Percentiles rank a stretch among this genome's conserved stretches.
These are phyloP conservation scores for Sphaerobolus stellatus DNA, from an alignment of 1,284 basidiomycete genomes.

Conservation along the genomic window DNA sequence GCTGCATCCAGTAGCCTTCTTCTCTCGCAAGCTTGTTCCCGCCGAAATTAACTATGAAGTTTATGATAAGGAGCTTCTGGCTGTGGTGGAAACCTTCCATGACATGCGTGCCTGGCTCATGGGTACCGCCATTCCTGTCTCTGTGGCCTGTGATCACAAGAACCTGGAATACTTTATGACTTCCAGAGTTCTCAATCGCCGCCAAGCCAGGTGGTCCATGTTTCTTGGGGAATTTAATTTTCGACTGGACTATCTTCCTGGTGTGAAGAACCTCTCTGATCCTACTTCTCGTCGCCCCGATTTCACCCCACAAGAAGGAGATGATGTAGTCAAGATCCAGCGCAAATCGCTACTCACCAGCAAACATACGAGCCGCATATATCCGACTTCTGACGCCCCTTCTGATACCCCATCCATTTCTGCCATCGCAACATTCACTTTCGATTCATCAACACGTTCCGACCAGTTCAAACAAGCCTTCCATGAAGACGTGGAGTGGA, in stretches of 20 bases:
- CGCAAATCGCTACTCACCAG: constrained; percentile 12
- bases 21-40: constrained; percentile 24
- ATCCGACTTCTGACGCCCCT: background rate
- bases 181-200: constrained; percentile 34
- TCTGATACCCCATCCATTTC: too few relatives aligned
- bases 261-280: constrained; percentile 37
- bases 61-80: constrained; percentile 18
- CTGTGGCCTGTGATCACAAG: constrained; percentile 41
- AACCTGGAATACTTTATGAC: constrained; percentile 43
- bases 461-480: background rate
- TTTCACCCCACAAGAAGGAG: constrained; percentile 27
- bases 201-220: constrained; percentile 43
- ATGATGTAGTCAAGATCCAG: constrained; percentile 23
- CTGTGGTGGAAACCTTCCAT: background rate
- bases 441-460: background rate
- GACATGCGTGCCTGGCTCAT: constrained; percentile 16
- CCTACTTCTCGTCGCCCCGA: constrained; percentile 38
- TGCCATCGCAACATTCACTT: background rate
- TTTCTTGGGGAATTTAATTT: constrained; percentile 38
- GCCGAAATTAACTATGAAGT: background rate
- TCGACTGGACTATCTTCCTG: constrained; percentile 38
- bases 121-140: constrained; percentile 26
- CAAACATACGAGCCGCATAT: constrained; percentile 8
- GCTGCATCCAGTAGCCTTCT: constrained; percentile 31
- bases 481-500: background rate